These are phyloP conservation scores for Syzygium syzygioides DNA, from an alignment of 441 rosid genomes.

Conservation along the genomic window DNA sequence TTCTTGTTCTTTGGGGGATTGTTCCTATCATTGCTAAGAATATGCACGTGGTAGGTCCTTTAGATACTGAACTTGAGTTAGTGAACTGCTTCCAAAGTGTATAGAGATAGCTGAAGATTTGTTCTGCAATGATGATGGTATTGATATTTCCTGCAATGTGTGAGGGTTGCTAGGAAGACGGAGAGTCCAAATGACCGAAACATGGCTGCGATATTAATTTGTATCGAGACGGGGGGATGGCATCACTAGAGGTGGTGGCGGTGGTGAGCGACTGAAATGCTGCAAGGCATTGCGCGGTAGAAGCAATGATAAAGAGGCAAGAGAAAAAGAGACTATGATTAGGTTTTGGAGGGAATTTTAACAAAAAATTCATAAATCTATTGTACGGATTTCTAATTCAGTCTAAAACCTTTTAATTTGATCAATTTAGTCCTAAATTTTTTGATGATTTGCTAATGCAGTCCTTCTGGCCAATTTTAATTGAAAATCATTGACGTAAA, in stretches of 20 bases:
- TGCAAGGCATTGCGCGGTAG: background rate
- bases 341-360: fast-evolving
- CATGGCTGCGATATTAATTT: background rate
- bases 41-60: background rate
- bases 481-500: fast-evolving
- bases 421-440: fast-evolving
- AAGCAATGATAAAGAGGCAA: background rate
- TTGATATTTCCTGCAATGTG: background rate
- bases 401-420: fast-evolving
- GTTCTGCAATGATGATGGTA: background rate
- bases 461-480: fast-evolving
- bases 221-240: background rate
- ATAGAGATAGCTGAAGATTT: background rate
- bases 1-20: background rate
- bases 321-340: background rate
- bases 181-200: background rate
- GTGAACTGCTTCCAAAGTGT: background rate
- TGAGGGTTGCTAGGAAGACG: background rate
- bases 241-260: background rate
- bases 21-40: background rate
- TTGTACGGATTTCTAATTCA: fast-evolving
- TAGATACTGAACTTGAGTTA: background rate
- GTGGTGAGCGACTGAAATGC: fast-evolving
- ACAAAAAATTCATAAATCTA: fast-evolving
- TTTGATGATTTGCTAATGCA: fast-evolving